Evolutionary conservation across 2,329 filamentous ascomycete genomes (phyloP).

Genomic region (Fusarium humuli): DNA sequence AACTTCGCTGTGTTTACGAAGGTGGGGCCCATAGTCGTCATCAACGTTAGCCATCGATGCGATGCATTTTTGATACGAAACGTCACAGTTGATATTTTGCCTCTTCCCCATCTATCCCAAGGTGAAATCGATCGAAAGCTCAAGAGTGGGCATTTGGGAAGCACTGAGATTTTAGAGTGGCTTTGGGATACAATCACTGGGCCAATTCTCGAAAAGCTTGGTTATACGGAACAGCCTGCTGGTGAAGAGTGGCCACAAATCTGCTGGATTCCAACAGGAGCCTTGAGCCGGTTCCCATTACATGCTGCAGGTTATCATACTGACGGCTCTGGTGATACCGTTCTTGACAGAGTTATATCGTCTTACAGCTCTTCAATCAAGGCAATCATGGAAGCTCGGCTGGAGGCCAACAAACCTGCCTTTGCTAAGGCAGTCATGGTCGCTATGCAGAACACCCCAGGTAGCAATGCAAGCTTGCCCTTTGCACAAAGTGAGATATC

Average conservation of each 20-base stretch:
- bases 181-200: neutral
- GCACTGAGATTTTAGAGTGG: accelerated
- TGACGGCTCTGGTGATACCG: accelerated
- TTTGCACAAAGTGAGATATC: neutral
- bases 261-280: neutral
- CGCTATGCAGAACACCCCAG: neutral
- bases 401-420: accelerated
- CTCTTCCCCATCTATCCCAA: accelerated
- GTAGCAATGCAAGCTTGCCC: accelerated
- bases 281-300: neutral
- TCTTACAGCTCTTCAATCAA: neutral
- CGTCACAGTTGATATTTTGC: neutral
- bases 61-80: neutral
- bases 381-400: neutral
- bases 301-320: neutral
- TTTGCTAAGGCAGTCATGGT: neutral
- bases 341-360: neutral
- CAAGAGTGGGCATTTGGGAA: neutral
- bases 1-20: neutral
- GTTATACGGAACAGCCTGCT: accelerated
- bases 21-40: neutral
- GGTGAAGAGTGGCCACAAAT: neutral
- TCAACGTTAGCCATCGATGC: neutral
- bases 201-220: accelerated
- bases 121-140: neutral